Conservation (phyloP, 2,329 filamentous ascomycete genomes). For the Epichloe sp. region DNA sequence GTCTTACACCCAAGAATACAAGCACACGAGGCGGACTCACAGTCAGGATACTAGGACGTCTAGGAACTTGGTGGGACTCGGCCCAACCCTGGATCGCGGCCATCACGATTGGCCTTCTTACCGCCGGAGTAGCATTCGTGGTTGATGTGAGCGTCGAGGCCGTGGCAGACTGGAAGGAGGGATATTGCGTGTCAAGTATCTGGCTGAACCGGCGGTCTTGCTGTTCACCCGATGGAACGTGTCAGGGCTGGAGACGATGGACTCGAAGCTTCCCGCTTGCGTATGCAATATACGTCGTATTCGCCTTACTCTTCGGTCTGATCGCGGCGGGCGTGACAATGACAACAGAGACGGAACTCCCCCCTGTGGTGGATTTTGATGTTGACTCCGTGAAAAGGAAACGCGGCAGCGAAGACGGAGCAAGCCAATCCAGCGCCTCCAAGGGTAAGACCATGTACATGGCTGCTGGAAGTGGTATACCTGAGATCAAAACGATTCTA, state of each 20-base stretch:
- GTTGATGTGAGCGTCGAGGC: constrained; percentile 42
- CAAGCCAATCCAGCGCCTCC: neutral
- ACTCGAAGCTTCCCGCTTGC: constrained; percentile 12
- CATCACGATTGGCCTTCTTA: constrained; percentile 38
- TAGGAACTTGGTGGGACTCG: constrained; percentile 27
- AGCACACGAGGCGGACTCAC: constrained; percentile 26
- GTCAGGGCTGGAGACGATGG: constrained; percentile 31
- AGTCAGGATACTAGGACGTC: constrained; percentile 6
- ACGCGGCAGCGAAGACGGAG: constrained; percentile 8
- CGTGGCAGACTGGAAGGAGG: constrained; percentile 42
- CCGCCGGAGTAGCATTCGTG: constrained; percentile 39
- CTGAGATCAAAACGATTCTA: constrained; percentile 48
- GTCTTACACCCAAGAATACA: constrained; percentile 17
- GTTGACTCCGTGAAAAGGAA: neutral
- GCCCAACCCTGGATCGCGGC: constrained; percentile 43
- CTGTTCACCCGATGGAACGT: constrained; percentile 24
- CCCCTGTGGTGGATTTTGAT: constrained; percentile 22
- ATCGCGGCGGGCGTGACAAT: constrained; percentile 15
- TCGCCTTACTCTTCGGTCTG: constrained; percentile 14
- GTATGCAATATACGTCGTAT: constrained; percentile 15
- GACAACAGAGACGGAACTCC: constrained; percentile 28
- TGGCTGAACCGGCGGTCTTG: constrained; percentile 36
- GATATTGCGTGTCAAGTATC: constrained; percentile 35
- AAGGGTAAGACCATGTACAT: constrained; percentile 42
- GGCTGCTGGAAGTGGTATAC: constrained; percentile 45